These are phyloP conservation scores for Udeniomyces megalosporus DNA, from an alignment of 768 basidiomycete species.

Conservation along the genomic window DNA sequence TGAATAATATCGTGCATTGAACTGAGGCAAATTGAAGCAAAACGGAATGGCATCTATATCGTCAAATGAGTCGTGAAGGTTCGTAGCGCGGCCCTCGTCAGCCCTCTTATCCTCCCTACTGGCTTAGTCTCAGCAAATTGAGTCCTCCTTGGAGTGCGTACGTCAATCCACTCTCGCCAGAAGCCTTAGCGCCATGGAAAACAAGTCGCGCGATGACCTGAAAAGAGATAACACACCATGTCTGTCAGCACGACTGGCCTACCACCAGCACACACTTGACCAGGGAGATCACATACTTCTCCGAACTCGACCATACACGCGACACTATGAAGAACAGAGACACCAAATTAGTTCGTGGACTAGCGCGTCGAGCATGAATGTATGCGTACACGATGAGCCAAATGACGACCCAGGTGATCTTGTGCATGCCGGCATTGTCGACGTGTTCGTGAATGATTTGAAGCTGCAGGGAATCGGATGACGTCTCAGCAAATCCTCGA, in stretches of 20 bases:
- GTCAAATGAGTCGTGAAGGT: too few species aligned
- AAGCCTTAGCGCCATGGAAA: constrained; percentile 38
- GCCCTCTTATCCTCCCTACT: too few species aligned
- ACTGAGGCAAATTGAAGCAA: too few species aligned
- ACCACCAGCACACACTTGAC: too few species aligned
- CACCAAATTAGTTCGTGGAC: constrained; percentile 18
- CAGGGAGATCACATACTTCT: constrained; percentile 1
- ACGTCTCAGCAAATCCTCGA: not conserved
- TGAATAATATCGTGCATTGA: too few species aligned
- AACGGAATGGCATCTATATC: too few species aligned
- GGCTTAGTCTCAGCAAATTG: too few species aligned
- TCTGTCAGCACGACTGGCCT: too few species aligned
- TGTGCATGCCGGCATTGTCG: constrained; percentile 41
- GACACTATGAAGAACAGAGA: too few species aligned
- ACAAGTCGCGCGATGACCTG: constrained; percentile 62
- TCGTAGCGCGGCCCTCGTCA: too few species aligned
- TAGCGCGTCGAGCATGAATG: not conserved
- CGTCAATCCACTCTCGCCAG: not conserved
- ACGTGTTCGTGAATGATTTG: constrained; percentile 87
- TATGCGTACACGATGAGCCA: constrained; percentile 36
- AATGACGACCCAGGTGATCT: constrained; percentile 52
- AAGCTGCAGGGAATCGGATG: constrained; percentile 38
- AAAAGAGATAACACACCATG: constrained; percentile 40
- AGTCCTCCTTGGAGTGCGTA: too few species aligned
- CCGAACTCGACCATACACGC: constrained; percentile 79